Conservation (phyloP, 768 basidiomycete genomes). For the Tephrocybe rancida region DNA sequence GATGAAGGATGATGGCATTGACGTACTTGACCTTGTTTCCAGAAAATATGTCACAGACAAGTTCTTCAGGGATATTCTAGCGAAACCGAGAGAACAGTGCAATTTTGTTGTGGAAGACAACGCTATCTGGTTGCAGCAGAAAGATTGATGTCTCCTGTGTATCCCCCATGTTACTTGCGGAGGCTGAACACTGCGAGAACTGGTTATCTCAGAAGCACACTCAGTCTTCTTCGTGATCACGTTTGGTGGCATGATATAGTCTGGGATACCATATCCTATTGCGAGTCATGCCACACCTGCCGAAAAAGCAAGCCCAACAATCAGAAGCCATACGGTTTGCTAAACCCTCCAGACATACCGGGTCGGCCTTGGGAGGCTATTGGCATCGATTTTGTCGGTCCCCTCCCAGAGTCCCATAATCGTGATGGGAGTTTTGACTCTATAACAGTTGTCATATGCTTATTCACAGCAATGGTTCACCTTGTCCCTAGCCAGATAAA, state of each 20-base stretch:
- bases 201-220: conserved; percentile 32
- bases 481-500: conserved; percentile 15
- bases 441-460: conserved; percentile 22
- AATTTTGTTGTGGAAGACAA: too few relatives aligned
- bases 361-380: conserved; percentile 16
- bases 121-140: too few relatives aligned
- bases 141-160: too few relatives aligned
- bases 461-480: conserved; percentile 18
- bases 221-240: conserved; percentile 26
- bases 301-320: conserved; percentile 15
- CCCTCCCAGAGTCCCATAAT: conserved; percentile 16
- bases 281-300: conserved; percentile 24
- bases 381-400: conserved; percentile 16
- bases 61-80: too few relatives aligned
- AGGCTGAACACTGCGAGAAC: conserved; percentile 4
- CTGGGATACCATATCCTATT: conserved; percentile 12
- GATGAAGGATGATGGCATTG: too few relatives aligned
- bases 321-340: conserved; percentile 20
- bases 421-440: conserved; percentile 23
- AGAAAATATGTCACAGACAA: too few relatives aligned
- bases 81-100: too few relatives aligned
- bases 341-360: conserved; percentile 16
- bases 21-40: too few relatives aligned
- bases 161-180: too few relatives aligned
- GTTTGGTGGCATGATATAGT: conserved; percentile 37